A percentile compares a stretch with the other conserved stretches of the same genome.
These are phyloP conservation scores for Linum tenue DNA, from an alignment of 345 rosid genomes.

Conservation along the genomic window DNA sequence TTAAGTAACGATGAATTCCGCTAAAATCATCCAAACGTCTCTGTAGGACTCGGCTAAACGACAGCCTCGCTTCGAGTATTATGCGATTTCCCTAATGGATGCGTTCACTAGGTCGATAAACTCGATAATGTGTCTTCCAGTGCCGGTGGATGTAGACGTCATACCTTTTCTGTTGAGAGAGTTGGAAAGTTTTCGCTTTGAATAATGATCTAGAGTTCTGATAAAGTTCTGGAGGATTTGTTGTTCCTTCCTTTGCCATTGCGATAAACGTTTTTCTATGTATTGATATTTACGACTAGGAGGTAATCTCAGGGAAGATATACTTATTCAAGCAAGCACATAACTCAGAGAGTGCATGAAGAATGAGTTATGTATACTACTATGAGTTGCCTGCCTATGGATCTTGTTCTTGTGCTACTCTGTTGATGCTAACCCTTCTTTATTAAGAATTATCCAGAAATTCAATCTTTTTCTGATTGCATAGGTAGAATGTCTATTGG, in stretches of 20 bases:
- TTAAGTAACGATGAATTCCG: constrained; percentile 22
- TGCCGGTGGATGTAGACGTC: constrained; percentile 9
- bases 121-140: constrained; percentile 15
- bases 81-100: constrained; percentile 16
- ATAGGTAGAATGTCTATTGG: no score
- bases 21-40: constrained; percentile 32
- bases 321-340: no score
- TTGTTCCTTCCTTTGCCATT: constrained; percentile 2
- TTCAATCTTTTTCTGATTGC: no score
- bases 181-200: constrained; percentile 13
- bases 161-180: constrained; percentile 15
- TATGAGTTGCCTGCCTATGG: no score
- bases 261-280: not conserved
- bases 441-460: no score
- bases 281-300: not conserved
- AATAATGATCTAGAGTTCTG: constrained; percentile 13
- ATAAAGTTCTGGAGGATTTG: constrained; percentile 1
- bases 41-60: constrained; percentile 37
- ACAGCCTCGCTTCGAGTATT: constrained; percentile 25
- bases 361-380: no score
- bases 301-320: no score
- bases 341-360: no score
- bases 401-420: no score
- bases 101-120: constrained; percentile 22
- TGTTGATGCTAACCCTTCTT: no score